phyloP scores from a whole-genome alignment of 345 rosid species.

The Linum lewisii region DNA sequence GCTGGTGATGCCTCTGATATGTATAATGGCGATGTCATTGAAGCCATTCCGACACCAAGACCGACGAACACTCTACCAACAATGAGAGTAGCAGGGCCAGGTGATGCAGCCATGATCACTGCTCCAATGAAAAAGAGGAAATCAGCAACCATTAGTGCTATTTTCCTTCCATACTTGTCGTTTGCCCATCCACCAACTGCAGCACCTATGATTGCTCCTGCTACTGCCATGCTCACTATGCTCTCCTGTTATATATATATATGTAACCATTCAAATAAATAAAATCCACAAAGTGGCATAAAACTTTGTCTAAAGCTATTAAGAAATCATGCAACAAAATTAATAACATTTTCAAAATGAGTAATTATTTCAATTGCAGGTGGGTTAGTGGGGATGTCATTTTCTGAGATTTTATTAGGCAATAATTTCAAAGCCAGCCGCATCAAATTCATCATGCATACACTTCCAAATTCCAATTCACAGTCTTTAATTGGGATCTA shows the following conservation, averaged over 20 bases:
- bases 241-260: slow-evolving; percentile 55
- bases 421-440: too few species aligned
- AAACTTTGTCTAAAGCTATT: too few species aligned
- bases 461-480: too few species aligned
- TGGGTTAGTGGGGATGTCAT: too few species aligned
- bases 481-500: too few species aligned
- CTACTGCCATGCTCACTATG: slow-evolving; percentile 90
- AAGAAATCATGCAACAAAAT: too few species aligned
- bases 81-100: slow-evolving; percentile 47
- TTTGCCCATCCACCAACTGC: slow-evolving; percentile 80
- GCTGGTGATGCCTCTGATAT: slow-evolving; percentile 91
- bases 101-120: slow-evolving; percentile 67
- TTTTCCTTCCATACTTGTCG: slow-evolving; percentile 58
- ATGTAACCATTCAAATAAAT: too few species aligned
- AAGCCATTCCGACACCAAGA: slow-evolving; percentile 88
- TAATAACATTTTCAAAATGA: too few species aligned
- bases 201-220: slow-evolving; percentile 80
- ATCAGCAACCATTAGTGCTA: slow-evolving; percentile 52
- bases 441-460: too few species aligned
- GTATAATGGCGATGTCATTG: slow-evolving; percentile 85
- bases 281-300: too few species aligned
- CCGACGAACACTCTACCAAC: slow-evolving; percentile 75
- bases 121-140: slow-evolving; percentile 67
- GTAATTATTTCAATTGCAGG: too few species aligned
- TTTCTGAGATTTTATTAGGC: too few species aligned